A percentile compares a stretch with the other conserved stretches of the same genome.
phyloP scores from a whole-genome alignment of 352 stramenopile genomes.

The Globisporangium heterothallicum region DNA sequence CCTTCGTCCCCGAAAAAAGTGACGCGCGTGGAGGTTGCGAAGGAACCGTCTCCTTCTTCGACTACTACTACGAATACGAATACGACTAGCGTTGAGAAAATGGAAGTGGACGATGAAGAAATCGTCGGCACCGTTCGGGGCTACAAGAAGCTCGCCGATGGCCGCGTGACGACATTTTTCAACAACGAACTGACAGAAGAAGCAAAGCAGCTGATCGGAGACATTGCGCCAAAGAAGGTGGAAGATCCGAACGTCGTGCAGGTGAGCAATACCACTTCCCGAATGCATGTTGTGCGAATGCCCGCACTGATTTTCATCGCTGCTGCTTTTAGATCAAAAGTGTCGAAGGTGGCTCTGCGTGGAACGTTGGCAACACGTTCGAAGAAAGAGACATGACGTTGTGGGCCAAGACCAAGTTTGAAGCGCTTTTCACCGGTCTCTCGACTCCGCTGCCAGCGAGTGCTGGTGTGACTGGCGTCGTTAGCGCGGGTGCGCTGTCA shows the following conservation, averaged over 20 bases:
- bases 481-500: conserved; percentile 62
- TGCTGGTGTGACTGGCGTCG: conserved; percentile 25
- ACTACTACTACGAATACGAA: conserved; percentile 5
- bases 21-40: conserved; percentile 47
- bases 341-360: conserved; percentile 83
- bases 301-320: too few relatives aligned
- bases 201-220: conserved; percentile 96
- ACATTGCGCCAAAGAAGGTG: conserved; percentile 90
- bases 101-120: conserved; percentile 57
- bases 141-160: conserved; percentile 96
- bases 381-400: conserved; percentile 89
- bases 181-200: conserved; percentile 98
- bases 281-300: too few relatives aligned
- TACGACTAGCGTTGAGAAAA: conserved; percentile 10
- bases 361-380: conserved; percentile 93
- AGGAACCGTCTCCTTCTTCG: conserved; percentile 13
- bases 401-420: conserved; percentile 78
- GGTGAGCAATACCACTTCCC: too few relatives aligned
- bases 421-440: conserved; percentile 46
- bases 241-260: conserved; percentile 59
- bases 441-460: conserved; percentile 26
- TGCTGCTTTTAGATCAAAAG: conserved; percentile 55
- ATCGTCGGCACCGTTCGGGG: conserved; percentile 74
- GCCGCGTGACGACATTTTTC: conserved; percentile 98
- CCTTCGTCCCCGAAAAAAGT: conserved; percentile 36